These are phyloP conservation scores for Phtheirospermum japonicum DNA, from an alignment of 257 asterid species.

Conservation along the genomic window DNA sequence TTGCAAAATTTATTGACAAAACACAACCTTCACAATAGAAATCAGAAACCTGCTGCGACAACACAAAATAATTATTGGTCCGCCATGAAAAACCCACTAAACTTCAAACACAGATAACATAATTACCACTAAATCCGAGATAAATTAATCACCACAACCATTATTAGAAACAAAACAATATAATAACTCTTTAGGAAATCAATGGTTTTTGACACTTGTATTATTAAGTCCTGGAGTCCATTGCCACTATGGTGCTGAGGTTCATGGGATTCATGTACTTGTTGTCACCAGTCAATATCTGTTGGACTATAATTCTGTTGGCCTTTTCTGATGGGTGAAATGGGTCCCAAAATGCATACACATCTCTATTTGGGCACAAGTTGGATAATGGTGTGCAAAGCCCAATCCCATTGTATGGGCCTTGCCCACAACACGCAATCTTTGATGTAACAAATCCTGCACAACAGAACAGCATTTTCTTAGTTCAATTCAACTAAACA, in stretches of 20 bases:
- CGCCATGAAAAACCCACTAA: neutral
- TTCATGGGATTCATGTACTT: slow-evolving; percentile 72
- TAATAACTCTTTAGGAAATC: too few relatives aligned
- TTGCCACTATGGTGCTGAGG: slow-evolving; percentile 50
- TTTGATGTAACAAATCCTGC: slow-evolving; percentile 73
- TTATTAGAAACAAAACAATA: neutral
- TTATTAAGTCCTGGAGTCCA: slow-evolving; percentile 46
- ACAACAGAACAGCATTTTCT: neutral
- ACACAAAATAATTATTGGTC: slow-evolving; percentile 6
- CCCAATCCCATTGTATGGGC: slow-evolving; percentile 75
- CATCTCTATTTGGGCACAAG: slow-evolving; percentile 70
- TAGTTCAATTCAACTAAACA: too few relatives aligned
- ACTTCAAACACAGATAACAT: neutral
- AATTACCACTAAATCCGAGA: too few relatives aligned
- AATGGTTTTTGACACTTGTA: neutral
- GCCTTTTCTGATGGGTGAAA: slow-evolving; percentile 80
- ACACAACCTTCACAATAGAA: neutral
- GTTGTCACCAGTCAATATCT: slow-evolving; percentile 47
- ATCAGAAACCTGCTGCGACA: neutral
- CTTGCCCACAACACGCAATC: slow-evolving; percentile 85
- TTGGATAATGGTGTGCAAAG: slow-evolving; percentile 66
- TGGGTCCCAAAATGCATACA: slow-evolving; percentile 75
- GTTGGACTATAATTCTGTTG: slow-evolving; percentile 58
- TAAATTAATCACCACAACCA: slow-evolving; percentile 22
- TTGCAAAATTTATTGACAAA: neutral